Base-by-base conservation (phyloP, 768 basidiomycete species). In the Kwoniella dendrophila region DNA sequence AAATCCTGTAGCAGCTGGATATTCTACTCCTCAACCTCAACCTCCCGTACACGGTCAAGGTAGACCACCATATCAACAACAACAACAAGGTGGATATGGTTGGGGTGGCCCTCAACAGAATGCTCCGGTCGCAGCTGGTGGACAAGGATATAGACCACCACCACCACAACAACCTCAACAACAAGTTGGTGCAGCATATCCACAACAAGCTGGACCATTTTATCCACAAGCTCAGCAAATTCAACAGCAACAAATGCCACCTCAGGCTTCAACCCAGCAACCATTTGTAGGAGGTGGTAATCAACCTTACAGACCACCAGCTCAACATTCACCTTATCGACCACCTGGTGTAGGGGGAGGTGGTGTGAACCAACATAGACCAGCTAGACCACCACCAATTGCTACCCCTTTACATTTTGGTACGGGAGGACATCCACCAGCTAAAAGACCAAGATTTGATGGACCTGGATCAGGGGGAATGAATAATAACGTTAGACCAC, bases 361-460 rank as follows among this genome's bases (percentile, higher is more conserved):
- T n/a, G n/a, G n/a, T n/a, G 6, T 43, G 18, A 43, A 43, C 20
- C 41, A 43, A 43, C 41, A 43, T 12, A 58, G 59, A 20, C 81
- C 82, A 32, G 83, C 83, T 49, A 80, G 67, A 50, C 80, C n/a
- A 74, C 80, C n/a, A 74, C 81, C 59, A 81, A 80, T 45, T 74
- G 73, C 27, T 80, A 79, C 49, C 6, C 60, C 64, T 16, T n/a
- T n/a, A n/a, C 57, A 54, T 47, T 56, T 33, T 34, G 24, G 36
- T 6, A 30, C 36, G 69, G 88, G 90, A 72, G 82, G 87, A 4
- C 71, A 76, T 57, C 93, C 93, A 8, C 92, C 93, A 2, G 92
- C 92, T 1, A 96, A 96, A 78, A 83, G 93, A 55, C 91, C 88
- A 69, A 85, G 92, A 43, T 93, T 93, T 73, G 93, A 95, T 75